Base-by-base conservation (phyloP, 768 basidiomycete species). In the Mrakia hoshinonis region DNA sequence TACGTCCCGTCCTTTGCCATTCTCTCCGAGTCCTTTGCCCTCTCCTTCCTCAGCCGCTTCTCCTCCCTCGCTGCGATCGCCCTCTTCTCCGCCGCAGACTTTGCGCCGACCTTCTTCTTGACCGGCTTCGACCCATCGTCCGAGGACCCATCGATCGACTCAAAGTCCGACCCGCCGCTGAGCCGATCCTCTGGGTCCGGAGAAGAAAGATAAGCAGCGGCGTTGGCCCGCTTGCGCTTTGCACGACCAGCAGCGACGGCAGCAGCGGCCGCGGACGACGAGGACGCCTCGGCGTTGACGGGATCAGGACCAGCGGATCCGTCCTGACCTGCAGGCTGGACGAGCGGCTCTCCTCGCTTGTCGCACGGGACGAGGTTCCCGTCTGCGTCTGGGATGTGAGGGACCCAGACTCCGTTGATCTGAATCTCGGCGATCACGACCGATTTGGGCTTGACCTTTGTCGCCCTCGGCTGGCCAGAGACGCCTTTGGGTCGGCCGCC, bases 101-200 rank as follows among this genome's bases (percentile, higher is more conserved):
- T 58, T n/a, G 34, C 55, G 11, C 55, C 55, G 26, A 58, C 55
- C 29, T 58, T 58, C 29, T 58, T 58, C 55, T 58, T 58, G 55
- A 34, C 29, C 24, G 24, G 34, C 1, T 12, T 1, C 11, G 55
- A 18, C n/a, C 34, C 29, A 1, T 58, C 26, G 26, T 11, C 11
- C 24, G 26, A 26, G 55, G 29, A 34, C 34, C 29, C 55, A 26
- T 58, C 55, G 26, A 31, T 26, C 10, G 55, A 58, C 29, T 31
- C 55, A 34, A 34, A 10, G 13, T 58, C 55, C 9, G 55, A 18
- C 2, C 13, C 55, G 31, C 13, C 55, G 15, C 43, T 43, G 26
- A 26, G 55, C 34, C 29, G 55, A 31, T 58, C 29, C 55, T 58
- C 55, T 7, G 26, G 29, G 18, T 31, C 55, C 7, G 43, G 43